Evolutionary conservation across 2,329 filamentous ascomycete genomes (phyloP), one percentile per base, ranked within the genome.

Genomic region (Ascochyta fabae): DNA sequence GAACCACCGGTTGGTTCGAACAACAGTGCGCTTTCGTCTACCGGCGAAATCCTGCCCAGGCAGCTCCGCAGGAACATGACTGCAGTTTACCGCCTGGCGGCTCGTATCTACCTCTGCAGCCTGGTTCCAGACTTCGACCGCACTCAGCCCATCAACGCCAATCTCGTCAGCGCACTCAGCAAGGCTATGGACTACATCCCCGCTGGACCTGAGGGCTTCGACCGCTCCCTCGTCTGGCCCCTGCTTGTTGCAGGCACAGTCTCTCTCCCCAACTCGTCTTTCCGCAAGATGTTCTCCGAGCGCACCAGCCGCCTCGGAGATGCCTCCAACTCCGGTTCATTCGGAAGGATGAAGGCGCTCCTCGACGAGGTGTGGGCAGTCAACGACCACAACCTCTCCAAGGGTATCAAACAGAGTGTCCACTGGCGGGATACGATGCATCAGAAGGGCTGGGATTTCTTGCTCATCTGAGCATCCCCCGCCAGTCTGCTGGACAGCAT

Each of bases 361-460:
- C 81, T 99, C 39, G 83, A 85, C 60, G 91, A 96, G 78, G 86
- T 94, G 27, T 99, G 95, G 95, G 75, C 78, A 36, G 80, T 86
- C 63, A 88, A 91, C 72, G 90, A 93, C 73, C 87, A 87, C 66
- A 83, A 77, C 65, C 74, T 77, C 41, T 72, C 74, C 65, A 73
- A 78, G 79, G 77, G 78, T 65, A 75, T 76, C 62, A 76, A 71
- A 66, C 87, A 86, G 72, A 88, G 89, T 79, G 86, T 96, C 77
- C 92, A 93, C 87, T 98, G 94, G 94, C 85, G 94, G 80, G 91
- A 96, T 79, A 86, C 94, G 73, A 96, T 97, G 92, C 86, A 86
- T 79, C 86, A 88, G 79, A 95, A 94, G 80, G 87, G 87, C 67
- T 96, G 92, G 93, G 91, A 96, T 75, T 95, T 92, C 80, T 83